These are phyloP conservation scores for Tricholomella constricta DNA, from an alignment of 768 basidiomycete species.

Conservation along the genomic window DNA sequence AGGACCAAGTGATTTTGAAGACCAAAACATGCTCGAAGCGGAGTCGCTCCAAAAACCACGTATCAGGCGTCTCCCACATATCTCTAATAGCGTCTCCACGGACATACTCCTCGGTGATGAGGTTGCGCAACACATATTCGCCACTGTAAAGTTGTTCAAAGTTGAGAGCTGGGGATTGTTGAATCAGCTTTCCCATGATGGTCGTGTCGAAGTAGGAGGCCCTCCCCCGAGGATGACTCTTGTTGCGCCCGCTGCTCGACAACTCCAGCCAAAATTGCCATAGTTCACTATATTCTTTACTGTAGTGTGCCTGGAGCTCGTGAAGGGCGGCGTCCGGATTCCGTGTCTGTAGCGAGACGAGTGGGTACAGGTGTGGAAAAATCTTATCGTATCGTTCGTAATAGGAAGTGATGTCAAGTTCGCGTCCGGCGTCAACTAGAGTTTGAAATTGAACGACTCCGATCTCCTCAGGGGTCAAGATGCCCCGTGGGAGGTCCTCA, in stretches of 20 bases:
- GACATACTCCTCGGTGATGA: constrained; percentile 5
- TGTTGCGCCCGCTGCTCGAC: too few relatives aligned
- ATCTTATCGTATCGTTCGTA: too few relatives aligned
- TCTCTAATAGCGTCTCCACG: background rate
- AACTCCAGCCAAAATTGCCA: background rate
- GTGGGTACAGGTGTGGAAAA: too few relatives aligned
- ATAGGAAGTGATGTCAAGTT: too few relatives aligned
- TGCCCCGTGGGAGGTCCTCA: constrained; percentile 7
- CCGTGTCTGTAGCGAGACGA: too few relatives aligned
- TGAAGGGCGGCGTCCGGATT: too few relatives aligned
- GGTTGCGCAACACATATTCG: constrained; percentile 2
- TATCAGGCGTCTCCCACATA: background rate
- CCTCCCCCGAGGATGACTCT: too few relatives aligned
- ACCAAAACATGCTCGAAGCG: background rate
- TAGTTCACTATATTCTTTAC: too few relatives aligned
- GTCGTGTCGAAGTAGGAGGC: too few relatives aligned
- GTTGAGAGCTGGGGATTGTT: background rate
- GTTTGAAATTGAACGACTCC: too few relatives aligned
- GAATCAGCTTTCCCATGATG: background rate
- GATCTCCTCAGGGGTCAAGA: constrained; percentile 4
- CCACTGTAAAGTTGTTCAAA: background rate
- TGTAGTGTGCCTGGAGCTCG: too few relatives aligned
- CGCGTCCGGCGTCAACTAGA: too few relatives aligned
- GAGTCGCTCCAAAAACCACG: background rate
- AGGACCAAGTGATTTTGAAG: background rate